Percentiles rank a stretch among this genome's conserved stretches.
These are phyloP conservation scores for Nelumbo lutea DNA, from an alignment of 164 flowering plant genomes.

Conservation along the genomic window DNA sequence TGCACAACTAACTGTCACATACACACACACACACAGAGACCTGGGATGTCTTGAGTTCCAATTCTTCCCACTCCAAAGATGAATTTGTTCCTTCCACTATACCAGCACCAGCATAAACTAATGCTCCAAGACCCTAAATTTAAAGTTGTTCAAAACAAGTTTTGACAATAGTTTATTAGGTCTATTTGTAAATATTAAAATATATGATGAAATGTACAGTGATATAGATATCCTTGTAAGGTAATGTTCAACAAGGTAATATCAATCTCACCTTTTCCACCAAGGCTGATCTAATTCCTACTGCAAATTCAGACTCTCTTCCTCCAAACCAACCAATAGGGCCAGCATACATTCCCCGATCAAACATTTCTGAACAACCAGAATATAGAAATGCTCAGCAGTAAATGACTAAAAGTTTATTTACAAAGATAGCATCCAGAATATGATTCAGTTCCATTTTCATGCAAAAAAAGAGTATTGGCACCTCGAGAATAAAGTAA, in stretches of 20 bases:
- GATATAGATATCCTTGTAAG: background rate
- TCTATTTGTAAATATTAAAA: background rate
- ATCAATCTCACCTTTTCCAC: conserved; percentile 56
- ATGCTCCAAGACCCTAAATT: conserved; percentile 64
- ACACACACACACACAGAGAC: conserved; percentile 23
- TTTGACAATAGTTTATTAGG: background rate
- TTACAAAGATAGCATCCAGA: background rate
- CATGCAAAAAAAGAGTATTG: background rate
- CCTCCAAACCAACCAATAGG: conserved; percentile 99
- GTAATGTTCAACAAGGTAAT: background rate
- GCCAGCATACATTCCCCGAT: conserved; percentile 98
- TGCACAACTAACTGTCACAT: too few species aligned
- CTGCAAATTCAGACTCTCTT: conserved; percentile 87
- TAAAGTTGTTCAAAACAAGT: conserved; percentile 6
- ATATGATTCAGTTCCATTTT: background rate
- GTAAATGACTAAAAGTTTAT: background rate
- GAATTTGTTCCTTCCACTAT: conserved; percentile 82
- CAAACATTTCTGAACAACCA: conserved; percentile 67
- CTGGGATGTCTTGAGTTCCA: conserved; percentile 94
- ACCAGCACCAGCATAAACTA: conserved; percentile 90
- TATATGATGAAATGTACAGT: background rate
- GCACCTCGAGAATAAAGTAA: background rate
- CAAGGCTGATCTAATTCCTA: conserved; percentile 94
- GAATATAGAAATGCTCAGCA: conserved; percentile 1
- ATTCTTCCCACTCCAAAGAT: conserved; percentile 82